phyloP scores from a whole-genome alignment of 768 basidiomycete genomes.

The Pleurotus pulmonarius region DNA sequence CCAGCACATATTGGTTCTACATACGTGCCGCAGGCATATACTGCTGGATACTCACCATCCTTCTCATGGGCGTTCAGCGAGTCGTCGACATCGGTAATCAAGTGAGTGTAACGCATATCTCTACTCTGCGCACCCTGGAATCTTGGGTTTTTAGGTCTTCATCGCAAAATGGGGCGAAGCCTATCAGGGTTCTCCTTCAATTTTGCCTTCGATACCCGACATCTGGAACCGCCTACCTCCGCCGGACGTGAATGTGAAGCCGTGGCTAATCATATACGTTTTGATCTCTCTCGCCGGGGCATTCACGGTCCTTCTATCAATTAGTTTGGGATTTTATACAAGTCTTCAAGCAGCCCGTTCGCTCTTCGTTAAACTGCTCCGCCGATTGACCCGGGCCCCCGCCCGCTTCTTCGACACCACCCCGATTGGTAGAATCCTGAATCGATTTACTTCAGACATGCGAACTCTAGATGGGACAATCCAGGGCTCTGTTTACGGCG shows the following conservation, averaged over 20 bases:
- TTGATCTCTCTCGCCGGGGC: constrained; percentile 60
- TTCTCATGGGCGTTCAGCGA: constrained; percentile 51
- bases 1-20: constrained; percentile 59
- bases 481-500: constrained; percentile 53
- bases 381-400: constrained; percentile 56
- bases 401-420: constrained; percentile 71
- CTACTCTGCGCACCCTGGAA: neutral
- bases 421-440: constrained; percentile 74
- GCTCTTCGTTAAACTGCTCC: constrained; percentile 53
- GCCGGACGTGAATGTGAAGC: constrained; percentile 55
- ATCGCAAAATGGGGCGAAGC: constrained; percentile 70
- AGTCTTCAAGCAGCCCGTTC: constrained; percentile 63
- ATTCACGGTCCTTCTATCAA: constrained; percentile 47
- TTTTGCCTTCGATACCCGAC: constrained; percentile 19
- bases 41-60: constrained; percentile 51
- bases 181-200: constrained; percentile 34
- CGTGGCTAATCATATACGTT: constrained; percentile 65
- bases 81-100: constrained; percentile 55
- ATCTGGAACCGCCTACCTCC: constrained; percentile 52
- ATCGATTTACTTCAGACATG: constrained; percentile 77
- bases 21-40: constrained; percentile 55
- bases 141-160: constrained; percentile 43
- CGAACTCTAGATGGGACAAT: constrained; percentile 68
- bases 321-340: constrained; percentile 63
- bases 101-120: constrained; percentile 28